Base-by-base conservation (phyloP, 148 eudicot species). In the Amaranthus cruentus region DNA sequence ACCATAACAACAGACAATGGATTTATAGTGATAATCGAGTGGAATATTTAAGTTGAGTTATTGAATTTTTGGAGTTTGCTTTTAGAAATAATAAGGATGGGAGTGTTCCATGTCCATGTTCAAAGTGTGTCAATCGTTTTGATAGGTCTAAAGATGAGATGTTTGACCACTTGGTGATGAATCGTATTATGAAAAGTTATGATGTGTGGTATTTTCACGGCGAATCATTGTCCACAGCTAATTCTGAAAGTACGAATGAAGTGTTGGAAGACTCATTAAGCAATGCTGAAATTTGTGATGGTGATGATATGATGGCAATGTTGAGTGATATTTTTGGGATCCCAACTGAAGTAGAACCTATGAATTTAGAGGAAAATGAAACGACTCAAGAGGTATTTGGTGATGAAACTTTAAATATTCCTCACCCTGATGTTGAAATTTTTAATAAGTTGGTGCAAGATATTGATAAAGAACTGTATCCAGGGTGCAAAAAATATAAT, bases 31-130 rank as follows among this genome's bases (percentile, higher is more conserved):
- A 28, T 28, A 28, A 28, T 28, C 38, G 38, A 2, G 38, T 28
- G 38, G 38, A 28, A 28, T 28, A 28, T 28, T 28, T 28, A 54
- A 54, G 13, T 54, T 15, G 57, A 54, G 10, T 54, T 12, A 9
- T 12, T 9, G 57, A 9, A 50, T 67, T 67, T 67, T 67, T 67
- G 55, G 55, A 67, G 55, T 67, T 47, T 15, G 55, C 70, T 15
- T 51, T 67, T 50, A 67, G 55, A 49, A 49, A 67, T 1, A 18
- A 68, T 51, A 28, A 49, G 4, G 43, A 67, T 67, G 70, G 54
- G 1, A 67, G 50, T 15, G 56, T 67, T 50, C 55, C 55, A 15
- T 49, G 55, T 9, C 44, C 71, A 15, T 68, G 57, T n/a, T 6
- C 9, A 51, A 68, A 7, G 57, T 68, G 57, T 51, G 71, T 68